Percentiles rank a stretch among this genome's conserved stretches.
Evolutionary conservation across 1,139 yeast species (phyloP).

Genomic region (Scheffersomyces quercinus): DNA sequence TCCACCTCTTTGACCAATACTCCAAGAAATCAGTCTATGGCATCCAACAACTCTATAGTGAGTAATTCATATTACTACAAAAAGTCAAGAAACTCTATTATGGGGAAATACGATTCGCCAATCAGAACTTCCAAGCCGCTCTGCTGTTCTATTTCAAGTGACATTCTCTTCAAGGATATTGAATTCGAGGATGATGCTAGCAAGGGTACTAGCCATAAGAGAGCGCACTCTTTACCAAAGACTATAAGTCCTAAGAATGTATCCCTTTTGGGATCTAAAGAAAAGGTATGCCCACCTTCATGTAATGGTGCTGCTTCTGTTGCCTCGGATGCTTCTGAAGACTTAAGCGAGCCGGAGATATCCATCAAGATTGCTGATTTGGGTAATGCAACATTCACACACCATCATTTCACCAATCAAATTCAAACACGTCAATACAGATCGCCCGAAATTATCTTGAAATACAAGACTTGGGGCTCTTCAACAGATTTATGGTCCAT

Average conservation of each 20-base stretch:
- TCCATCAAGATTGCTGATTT: slow-evolving; percentile 74
- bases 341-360: slow-evolving; percentile 5
- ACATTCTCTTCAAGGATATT: slow-evolving; percentile 21
- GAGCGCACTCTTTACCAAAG: background rate
- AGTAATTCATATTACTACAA: slow-evolving; percentile 16
- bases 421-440: slow-evolving; percentile 87
- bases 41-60: slow-evolving; percentile 6
- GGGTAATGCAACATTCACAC: slow-evolving; percentile 81
- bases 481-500: slow-evolving; percentile 82
- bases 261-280: background rate
- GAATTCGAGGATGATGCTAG: background rate
- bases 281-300: background rate
- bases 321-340: background rate
- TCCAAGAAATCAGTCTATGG: slow-evolving; percentile 4
- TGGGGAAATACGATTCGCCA: slow-evolving; percentile 22
- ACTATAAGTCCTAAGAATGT: background rate
- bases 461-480: slow-evolving; percentile 79
- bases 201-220: background rate
- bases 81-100: slow-evolving; percentile 24
- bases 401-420: slow-evolving; percentile 76
- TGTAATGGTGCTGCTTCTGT: background rate
- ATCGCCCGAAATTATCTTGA: slow-evolving; percentile 70
- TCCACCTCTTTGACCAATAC: slow-evolving; percentile 8
- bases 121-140: slow-evolving; percentile 34
- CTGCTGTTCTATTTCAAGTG: slow-evolving; percentile 20